Evolutionary conservation across 1,284 basidiomycete species (phyloP), one percentile per base, ranked within the genome.

Genomic region (Puccinia horiana): DNA sequence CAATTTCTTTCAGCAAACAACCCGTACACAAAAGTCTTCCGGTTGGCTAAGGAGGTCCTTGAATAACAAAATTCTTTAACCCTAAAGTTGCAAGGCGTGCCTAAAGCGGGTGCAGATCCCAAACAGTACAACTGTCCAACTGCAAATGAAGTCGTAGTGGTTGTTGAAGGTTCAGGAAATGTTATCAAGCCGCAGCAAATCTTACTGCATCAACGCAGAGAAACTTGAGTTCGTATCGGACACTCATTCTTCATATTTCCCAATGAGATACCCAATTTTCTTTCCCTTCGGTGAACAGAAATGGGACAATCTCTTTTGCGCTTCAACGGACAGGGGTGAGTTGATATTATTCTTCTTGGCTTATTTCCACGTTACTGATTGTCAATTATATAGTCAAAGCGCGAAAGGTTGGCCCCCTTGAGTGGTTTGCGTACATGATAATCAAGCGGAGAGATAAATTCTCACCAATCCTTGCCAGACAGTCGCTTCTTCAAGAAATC

Each of bases 251-350:
- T n/a, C n/a, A n/a, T n/a, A n/a, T 47, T 54, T 74, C 26, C 40
- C 72, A 32, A 29, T 74, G 29, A 16, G 72, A 11, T 74, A 74
- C 29, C 72, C 72, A 12, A 52, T 54, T 32, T 54, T 74, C n/a
- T 74, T 74, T 74, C 72, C 72, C n/a, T 54, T 52, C 52, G 72
- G 72, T n/a, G 18, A 47, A 44, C 72, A 74, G 52, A 11, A 29
- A 11, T 74, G 72, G 72, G 49, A 26, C 37, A 61, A n/a, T n/a
- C n/a, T n/a, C 8, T 61, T 14, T n/a, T 11, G 16, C 23, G 32
- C 56, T 8, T 12, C 18, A 42, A 63, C n/a, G 14, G 56, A 26
- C n/a, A 14, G 42, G 4, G 44, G 26, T 26, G 20, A 26, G 70
- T 44, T 32, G 14, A 16, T 8, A 29, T 26, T 40, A 73, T 42